These are phyloP conservation scores for Carallia pectinifolia DNA, from an alignment of 345 rosid genomes.

Conservation along the genomic window DNA sequence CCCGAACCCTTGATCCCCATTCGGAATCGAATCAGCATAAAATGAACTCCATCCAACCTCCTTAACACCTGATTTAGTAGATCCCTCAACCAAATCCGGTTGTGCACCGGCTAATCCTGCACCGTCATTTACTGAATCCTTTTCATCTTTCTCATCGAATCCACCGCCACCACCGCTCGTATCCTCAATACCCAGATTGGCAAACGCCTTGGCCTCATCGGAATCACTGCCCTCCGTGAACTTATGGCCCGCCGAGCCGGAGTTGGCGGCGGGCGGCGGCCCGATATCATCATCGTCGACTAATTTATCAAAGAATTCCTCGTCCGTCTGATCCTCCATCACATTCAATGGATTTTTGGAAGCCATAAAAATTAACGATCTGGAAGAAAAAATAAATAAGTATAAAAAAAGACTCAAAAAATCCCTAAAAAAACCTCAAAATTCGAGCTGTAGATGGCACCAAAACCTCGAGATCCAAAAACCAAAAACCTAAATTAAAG, in stretches of 20 bases:
- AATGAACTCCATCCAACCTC: conserved; percentile 90
- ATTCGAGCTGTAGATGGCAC: conserved; percentile 33
- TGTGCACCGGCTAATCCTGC: conserved; percentile 25
- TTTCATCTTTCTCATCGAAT: conserved; percentile 19
- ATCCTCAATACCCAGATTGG: conserved; percentile 54
- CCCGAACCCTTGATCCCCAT: conserved; percentile 57
- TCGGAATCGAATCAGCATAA: conserved; percentile 51
- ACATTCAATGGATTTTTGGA: conserved; percentile 61
- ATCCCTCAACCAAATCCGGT: conserved; percentile 32
- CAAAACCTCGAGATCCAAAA: conserved; percentile 45
- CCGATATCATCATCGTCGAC: conserved; percentile 57
- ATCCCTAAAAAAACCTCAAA: conserved; percentile 6
- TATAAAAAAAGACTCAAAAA: not conserved
- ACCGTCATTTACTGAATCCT: conserved; percentile 19
- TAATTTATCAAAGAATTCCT: conserved; percentile 93
- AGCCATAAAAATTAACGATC: conserved; percentile 47
- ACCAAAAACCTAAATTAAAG: conserved; percentile 33
- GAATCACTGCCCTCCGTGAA: conserved; percentile 46
- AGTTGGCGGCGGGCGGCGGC: conserved; percentile 12
- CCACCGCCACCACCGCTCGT: conserved; percentile 32
- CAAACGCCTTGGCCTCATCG: conserved; percentile 54
- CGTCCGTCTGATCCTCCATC: conserved; percentile 97
- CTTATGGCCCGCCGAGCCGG: conserved; percentile 18
- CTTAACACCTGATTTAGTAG: conserved; percentile 54
- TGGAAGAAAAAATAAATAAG: not conserved